Percentiles rank a stretch among this genome's conserved stretches.
Evolutionary conservation across 805 yeast genomes (phyloP).

Genomic region (Tetrapisispora phaffii): DNA sequence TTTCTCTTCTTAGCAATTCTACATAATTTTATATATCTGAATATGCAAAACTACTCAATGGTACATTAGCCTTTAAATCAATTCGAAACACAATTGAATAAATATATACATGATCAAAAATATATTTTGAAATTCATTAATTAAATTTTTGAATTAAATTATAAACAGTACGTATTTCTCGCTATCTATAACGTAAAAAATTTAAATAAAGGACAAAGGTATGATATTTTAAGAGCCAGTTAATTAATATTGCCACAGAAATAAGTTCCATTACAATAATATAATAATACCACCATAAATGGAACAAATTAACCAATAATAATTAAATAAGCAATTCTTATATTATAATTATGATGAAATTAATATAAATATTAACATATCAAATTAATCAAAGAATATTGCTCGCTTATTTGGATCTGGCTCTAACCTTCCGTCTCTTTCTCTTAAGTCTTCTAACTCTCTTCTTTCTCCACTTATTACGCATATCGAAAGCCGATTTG

Average conservation of each 20-base stretch:
- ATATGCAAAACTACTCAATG: neutral
- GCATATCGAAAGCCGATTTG: slow-evolving; percentile 37
- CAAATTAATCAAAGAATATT: slow-evolving; percentile 3
- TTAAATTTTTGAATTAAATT: slow-evolving; percentile 2
- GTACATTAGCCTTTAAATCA: neutral
- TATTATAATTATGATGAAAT: neutral
- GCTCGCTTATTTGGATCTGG: slow-evolving; percentile 92
- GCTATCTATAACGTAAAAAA: slow-evolving; percentile 3
- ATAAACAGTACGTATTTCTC: slow-evolving; percentile 1
- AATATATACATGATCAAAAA: neutral
- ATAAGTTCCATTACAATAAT: neutral
- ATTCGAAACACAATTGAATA: no score
- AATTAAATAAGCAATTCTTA: slow-evolving; percentile 3
- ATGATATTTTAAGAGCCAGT: slow-evolving; percentile 1
- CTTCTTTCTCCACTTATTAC: slow-evolving; percentile 99
- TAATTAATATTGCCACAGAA: neutral
- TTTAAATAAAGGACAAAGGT: neutral
- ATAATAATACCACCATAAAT: neutral
- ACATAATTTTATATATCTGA: no score
- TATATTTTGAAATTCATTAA: neutral
- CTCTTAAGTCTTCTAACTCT: slow-evolving; percentile 99
- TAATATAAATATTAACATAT: neutral
- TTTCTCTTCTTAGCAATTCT: no score
- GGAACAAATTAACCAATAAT: neutral
- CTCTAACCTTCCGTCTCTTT: slow-evolving; percentile 99